Conservation (phyloP, 2,329 filamentous ascomycete species). For the Neofusicoccum cordaticola region DNA sequence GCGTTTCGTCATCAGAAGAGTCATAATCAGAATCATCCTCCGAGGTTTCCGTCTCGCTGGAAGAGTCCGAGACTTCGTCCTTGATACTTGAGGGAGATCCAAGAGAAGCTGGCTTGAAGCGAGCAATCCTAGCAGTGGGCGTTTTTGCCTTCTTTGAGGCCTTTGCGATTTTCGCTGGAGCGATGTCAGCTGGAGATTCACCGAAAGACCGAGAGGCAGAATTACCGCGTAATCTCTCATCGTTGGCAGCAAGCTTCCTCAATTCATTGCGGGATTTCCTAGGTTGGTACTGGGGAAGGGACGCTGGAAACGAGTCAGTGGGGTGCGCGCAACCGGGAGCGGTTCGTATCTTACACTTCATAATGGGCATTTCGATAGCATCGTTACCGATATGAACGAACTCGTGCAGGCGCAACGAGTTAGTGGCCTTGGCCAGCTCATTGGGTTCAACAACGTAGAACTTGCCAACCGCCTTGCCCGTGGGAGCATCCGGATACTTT, state of each 20-base stretch:
- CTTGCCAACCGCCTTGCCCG: conserved; percentile 36
- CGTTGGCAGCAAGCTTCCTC: conserved; percentile 41
- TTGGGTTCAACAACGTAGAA: conserved; percentile 43
- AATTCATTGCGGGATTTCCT: conserved; percentile 48
- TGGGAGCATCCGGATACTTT: conserved; percentile 23
- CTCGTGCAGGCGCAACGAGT: conserved; percentile 42
- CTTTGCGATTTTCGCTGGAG: conserved; percentile 33
- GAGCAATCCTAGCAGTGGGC: conserved; percentile 9
- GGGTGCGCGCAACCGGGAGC: background rate
- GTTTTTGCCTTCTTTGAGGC: conserved; percentile 26
- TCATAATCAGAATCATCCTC: conserved; percentile 51
- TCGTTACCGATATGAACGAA: conserved; percentile 44
- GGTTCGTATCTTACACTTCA: conserved; percentile 39
- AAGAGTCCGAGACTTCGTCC: conserved; percentile 42
- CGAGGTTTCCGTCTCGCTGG: conserved; percentile 46
- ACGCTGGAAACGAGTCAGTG: conserved; percentile 31
- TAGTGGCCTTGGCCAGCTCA: conserved; percentile 42
- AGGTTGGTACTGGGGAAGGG: conserved; percentile 41
- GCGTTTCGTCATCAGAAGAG: conserved; percentile 52
- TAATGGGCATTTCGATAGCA: conserved; percentile 41
- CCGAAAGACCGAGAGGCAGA: background rate
- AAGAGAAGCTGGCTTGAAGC: conserved; percentile 1
- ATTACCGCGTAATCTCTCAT: conserved; percentile 37
- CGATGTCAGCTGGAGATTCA: background rate
- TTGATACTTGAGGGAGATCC: conserved; percentile 18